Conservation (phyloP, 2,329 filamentous ascomycete genomes). For the Exophiala oligosperma region DNA sequence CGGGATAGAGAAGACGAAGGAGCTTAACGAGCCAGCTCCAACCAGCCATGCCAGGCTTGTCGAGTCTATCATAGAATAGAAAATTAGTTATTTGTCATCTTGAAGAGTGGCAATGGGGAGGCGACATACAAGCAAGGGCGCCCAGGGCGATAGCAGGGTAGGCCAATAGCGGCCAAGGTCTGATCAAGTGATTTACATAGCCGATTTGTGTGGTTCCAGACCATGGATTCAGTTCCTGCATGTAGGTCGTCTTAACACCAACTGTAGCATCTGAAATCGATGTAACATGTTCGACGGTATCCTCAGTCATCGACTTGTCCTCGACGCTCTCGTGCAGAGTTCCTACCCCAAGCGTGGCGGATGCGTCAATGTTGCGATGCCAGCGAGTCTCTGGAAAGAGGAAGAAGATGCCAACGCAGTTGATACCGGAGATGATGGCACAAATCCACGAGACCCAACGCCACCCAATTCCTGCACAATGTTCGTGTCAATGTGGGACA, state of each 20-base stretch:
- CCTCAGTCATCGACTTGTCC: too few relatives aligned
- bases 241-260: neutral
- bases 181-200: too few relatives aligned
- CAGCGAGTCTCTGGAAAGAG: constrained; percentile 7
- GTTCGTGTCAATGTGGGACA: neutral
- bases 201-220: neutral
- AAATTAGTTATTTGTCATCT: neutral
- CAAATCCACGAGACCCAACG: constrained; percentile 6
- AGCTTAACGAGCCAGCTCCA: neutral
- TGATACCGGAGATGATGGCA: constrained; percentile 8
- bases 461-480: neutral
- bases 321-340: too few relatives aligned
- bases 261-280: too few relatives aligned
- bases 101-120: too few relatives aligned
- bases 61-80: neutral
- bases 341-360: too few relatives aligned
- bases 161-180: too few relatives aligned
- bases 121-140: too few relatives aligned
- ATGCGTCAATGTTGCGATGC: too few relatives aligned
- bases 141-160: too few relatives aligned
- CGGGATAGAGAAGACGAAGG: constrained; percentile 5
- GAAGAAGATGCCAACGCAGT: constrained; percentile 7
- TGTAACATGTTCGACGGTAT: too few relatives aligned
- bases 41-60: constrained; percentile 8
- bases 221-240: constrained; percentile 10